A percentile compares a stretch with the other conserved stretches of the same genome.
phyloP scores from a whole-genome alignment of 192 early-diverging fungal species.

The Coemansia erecta region DNA sequence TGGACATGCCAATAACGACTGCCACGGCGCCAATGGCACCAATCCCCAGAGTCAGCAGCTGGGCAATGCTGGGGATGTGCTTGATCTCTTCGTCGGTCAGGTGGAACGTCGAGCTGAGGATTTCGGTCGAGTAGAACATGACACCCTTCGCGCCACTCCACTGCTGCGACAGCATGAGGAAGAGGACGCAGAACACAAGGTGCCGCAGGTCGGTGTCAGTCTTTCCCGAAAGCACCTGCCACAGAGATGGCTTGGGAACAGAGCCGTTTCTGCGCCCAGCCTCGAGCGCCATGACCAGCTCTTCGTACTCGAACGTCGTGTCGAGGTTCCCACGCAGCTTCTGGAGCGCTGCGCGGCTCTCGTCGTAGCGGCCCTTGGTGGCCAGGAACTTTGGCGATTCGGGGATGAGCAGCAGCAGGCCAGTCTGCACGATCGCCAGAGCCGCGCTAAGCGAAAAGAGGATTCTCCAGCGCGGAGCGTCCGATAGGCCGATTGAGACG shows the following conservation, averaged over 20 bases:
- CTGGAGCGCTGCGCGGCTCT: slow-evolving; percentile 55
- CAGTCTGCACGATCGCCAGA: slow-evolving; percentile 62
- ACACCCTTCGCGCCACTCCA: slow-evolving; percentile 90
- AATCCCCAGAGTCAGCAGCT: slow-evolving; percentile 75
- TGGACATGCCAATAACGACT: slow-evolving; percentile 66
- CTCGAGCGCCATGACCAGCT: slow-evolving; percentile 54
- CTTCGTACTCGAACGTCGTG: slow-evolving; percentile 58
- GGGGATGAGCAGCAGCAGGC: slow-evolving; percentile 69
- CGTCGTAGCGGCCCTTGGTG: slow-evolving; percentile 56
- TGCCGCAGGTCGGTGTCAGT: slow-evolving; percentile 57
- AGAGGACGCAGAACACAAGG: slow-evolving; percentile 62
- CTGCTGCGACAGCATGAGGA: slow-evolving; percentile 80
- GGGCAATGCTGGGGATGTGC: slow-evolving; percentile 58
- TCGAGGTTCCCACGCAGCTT: slow-evolving; percentile 54
- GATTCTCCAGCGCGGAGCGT: slow-evolving; percentile 65
- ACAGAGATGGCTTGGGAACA: slow-evolving; percentile 28
- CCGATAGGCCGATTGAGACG: slow-evolving; percentile 62
- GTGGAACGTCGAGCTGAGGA: slow-evolving; percentile 60
- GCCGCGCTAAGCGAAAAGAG: slow-evolving; percentile 64
- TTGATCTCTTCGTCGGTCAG: slow-evolving; percentile 32
- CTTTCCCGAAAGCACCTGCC: slow-evolving; percentile 45
- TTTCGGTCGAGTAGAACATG: slow-evolving; percentile 80
- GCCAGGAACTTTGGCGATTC: slow-evolving; percentile 74
- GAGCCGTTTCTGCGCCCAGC: slow-evolving; percentile 14
- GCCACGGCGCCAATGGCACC: slow-evolving; percentile 71